Base-by-base conservation (phyloP, 2,329 filamentous ascomycete species). In the Fusarium tuaranense region DNA sequence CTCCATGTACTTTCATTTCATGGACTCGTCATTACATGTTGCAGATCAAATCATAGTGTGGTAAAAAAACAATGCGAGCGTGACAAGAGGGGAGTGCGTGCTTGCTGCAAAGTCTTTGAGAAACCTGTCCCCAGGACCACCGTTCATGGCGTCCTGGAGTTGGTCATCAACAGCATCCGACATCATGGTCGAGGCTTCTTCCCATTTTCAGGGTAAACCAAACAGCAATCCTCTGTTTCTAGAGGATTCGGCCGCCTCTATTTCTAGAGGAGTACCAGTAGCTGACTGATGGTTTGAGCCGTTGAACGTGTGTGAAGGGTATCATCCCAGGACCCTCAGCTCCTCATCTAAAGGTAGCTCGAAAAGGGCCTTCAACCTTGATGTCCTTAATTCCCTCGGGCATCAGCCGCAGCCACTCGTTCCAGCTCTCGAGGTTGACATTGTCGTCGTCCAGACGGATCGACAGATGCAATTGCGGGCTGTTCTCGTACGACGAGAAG, bases 351-450 rank as follows among this genome's bases (percentile, higher is more conserved):
- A 76, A 79, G 5, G 75, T 69, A 61, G 78, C 71, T 65, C 82
- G 79, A 63, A 84, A 88, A 22, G 87, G 87, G 4, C 87, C 87
- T 27, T 90, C 88, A 51, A 90, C 85, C 79, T 87, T 88, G 65
- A 90, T 83, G 68, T 90, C 88, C 74, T 83, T 86, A 73, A 90
- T 85, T 9, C 88, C 86, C 67, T 89, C 88, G 3, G 89, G 89
- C 85, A 91, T 88, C 76, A 88, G 82, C 25, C 89, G 86, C 71
- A 91, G 80, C 88, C 89, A 91, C 76, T 91, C 88, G 64, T 86
- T 83, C 88, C 89, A 90, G 65, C 81, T 86, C 61, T 90, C 88
- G 63, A 87, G 78, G 69, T 88, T 86, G 69, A 89, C 80, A 34
- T 84, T 84, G 27, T 88, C 87, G 46, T 89, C 88, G 3, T 84